Evolutionary conservation across 1,284 basidiomycete species (phyloP).

Genomic region (Grifola frondosa): DNA sequence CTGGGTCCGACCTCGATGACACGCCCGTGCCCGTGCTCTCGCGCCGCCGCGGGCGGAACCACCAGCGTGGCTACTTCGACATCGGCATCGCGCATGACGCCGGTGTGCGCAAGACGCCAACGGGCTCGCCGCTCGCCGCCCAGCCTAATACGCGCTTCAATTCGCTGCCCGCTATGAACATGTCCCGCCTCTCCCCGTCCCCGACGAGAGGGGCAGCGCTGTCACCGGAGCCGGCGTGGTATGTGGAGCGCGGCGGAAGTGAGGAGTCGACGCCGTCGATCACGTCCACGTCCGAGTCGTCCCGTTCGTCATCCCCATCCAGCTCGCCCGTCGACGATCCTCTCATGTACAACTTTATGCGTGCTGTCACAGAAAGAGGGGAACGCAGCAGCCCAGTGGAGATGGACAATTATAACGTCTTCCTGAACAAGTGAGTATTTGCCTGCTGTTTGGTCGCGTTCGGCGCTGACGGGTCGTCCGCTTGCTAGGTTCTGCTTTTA

Average conservation of each 20-base stretch:
- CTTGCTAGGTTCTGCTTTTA: conserved; percentile 72
- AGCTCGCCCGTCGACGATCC: conserved; percentile 17
- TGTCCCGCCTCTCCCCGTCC: no score
- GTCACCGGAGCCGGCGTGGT: conserved; percentile 14
- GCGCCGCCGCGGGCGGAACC: conserved; percentile 21
- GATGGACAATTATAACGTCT: conserved; percentile 50
- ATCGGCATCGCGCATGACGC: conserved; percentile 16
- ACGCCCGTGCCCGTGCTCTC: conserved; percentile 22
- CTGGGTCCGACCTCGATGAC: conserved; percentile 22
- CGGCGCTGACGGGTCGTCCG: conserved; percentile 1
- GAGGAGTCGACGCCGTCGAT: conserved; percentile 58
- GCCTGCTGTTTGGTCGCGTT: conserved; percentile 2
- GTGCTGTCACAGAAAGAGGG: no score
- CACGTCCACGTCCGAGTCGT: conserved; percentile 32
- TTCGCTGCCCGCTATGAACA: no score
- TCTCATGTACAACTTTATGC: conserved; percentile 7
- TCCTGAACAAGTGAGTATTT: conserved; percentile 59
- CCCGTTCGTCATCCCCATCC: conserved; percentile 36
- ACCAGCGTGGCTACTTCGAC: conserved; percentile 32
- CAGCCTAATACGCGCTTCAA: conserved; percentile 14
- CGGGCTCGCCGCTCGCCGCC: conserved; percentile 22
- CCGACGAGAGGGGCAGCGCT: not conserved
- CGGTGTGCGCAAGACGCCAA: conserved; percentile 19
- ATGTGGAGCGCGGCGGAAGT: conserved; percentile 39
- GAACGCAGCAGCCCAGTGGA: conserved; percentile 23